Conservation (phyloP, 2,329 filamentous ascomycete species). For the Talaromyces sp. region DNA sequence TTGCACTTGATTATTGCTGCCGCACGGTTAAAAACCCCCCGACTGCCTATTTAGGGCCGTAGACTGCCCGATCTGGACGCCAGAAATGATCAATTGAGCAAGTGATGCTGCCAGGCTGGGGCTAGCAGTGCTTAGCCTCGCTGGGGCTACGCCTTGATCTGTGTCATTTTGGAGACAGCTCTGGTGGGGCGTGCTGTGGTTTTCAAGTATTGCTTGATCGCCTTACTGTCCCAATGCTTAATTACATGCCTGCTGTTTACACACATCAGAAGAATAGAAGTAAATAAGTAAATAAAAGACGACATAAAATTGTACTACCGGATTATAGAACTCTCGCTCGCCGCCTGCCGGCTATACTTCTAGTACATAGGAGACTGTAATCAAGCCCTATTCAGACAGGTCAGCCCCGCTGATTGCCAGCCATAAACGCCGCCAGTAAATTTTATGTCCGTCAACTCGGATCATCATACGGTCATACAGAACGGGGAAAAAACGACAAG, state of each 20-base stretch:
- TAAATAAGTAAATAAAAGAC: no score
- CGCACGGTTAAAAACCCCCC: neutral
- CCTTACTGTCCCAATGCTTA: neutral
- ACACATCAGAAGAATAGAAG: no score
- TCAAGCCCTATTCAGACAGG: neutral
- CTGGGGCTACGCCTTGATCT: neutral
- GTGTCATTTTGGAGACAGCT: neutral
- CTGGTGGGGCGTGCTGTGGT: neutral
- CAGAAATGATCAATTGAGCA: neutral
- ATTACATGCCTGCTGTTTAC: no score
- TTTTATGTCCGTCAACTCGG: neutral
- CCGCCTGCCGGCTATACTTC: neutral
- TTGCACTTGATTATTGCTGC: neutral
- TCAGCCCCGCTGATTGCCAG: neutral
- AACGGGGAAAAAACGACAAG: neutral
- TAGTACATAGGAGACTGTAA: neutral
- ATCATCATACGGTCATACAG: neutral
- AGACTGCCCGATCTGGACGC: neutral
- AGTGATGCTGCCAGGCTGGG: no score
- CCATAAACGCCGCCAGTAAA: neutral
- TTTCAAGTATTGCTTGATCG: no score
- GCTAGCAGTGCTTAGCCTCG: neutral
- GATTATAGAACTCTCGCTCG: neutral
- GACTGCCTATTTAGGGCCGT: neutral
- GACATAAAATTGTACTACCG: neutral